phyloP scores from a whole-genome alignment of 2,329 filamentous ascomycete genomes.

The Hypocreales sp. region DNA sequence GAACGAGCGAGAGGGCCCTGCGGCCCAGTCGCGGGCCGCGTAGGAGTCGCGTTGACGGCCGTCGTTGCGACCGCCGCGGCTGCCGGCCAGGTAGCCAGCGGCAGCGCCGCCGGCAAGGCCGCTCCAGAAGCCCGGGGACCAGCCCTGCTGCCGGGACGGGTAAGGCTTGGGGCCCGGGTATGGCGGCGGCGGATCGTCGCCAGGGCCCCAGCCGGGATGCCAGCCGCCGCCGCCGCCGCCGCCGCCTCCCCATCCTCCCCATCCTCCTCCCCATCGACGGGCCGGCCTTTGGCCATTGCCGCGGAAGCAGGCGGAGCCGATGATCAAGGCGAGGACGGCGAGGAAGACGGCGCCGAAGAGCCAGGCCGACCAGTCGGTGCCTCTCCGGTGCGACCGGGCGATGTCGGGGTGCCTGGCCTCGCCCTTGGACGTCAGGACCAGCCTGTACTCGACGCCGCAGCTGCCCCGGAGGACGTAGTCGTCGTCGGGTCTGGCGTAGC shows the following conservation, averaged over 20 bases:
- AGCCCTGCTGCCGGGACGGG: conserved; percentile 24
- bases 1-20: conserved; percentile 10
- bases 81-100: conserved; percentile 49
- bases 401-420: conserved; percentile 52
- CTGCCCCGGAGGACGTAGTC: conserved; percentile 80
- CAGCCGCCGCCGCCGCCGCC: conserved; percentile 25
- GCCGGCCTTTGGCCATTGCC: conserved; percentile 10
- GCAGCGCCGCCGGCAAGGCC: conserved; percentile 54
- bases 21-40: conserved; percentile 12
- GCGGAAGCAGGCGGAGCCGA: conserved; percentile 34
- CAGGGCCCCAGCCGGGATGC: conserved; percentile 20
- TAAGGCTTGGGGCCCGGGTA: conserved; percentile 23
- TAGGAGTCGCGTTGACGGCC: conserved; percentile 14
- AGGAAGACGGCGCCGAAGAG: conserved; percentile 50
- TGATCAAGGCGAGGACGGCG: conserved; percentile 42
- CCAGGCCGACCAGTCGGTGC: conserved; percentile 18
- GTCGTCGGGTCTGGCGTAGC: conserved; percentile 63
- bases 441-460: conserved; percentile 80
- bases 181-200: conserved; percentile 36
- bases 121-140: conserved; percentile 63
- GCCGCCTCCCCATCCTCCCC: conserved; percentile 23
- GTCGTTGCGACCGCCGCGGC: conserved; percentile 20
- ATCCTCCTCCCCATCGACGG: conserved; percentile 9
- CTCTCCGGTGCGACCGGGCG: conserved; percentile 18
- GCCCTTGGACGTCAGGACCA: conserved; percentile 64